Percentiles rank a stretch among this genome's conserved stretches.
Evolutionary conservation across 306 rosid genomes (phyloP).

Genomic region (Dryas drummondii): DNA sequence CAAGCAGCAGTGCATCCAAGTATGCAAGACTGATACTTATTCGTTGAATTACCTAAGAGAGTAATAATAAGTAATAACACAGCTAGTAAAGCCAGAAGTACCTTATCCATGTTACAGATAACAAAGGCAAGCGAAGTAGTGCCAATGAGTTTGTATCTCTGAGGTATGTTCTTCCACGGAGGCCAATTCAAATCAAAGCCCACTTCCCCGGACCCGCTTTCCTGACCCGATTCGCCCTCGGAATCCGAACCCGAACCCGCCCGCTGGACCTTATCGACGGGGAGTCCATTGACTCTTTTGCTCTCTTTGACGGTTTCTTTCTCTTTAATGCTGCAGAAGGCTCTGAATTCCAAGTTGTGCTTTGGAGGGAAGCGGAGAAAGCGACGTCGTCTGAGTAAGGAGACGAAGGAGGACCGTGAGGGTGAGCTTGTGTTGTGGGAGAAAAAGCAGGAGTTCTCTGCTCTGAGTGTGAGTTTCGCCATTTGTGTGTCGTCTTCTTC

Average conservation of each 20-base stretch:
- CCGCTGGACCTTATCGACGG: conserved; percentile 34
- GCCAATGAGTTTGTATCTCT: conserved; percentile 77
- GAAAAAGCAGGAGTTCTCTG: conserved; percentile 38
- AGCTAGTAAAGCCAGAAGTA: conserved; percentile 14
- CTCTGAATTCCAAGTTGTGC: conserved; percentile 30
- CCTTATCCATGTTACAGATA: conserved; percentile 98
- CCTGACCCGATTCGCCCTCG: conserved; percentile 25
- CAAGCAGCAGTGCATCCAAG: not conserved
- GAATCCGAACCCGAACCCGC: conserved; percentile 29
- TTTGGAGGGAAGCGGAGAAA: conserved; percentile 35
- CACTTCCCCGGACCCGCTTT: conserved; percentile 26
- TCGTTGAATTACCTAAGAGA: not conserved
- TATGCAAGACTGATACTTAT: not conserved
- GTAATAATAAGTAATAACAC: not conserved
- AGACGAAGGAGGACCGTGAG: conserved; percentile 19
- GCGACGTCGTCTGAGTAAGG: conserved; percentile 34
- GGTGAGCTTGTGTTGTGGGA: conserved; percentile 11
- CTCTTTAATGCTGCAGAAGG: conserved; percentile 43
- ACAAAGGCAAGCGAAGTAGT: conserved; percentile 91
- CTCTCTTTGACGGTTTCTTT: conserved; percentile 36
- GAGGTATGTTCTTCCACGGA: conserved; percentile 89
- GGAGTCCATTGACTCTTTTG: conserved; percentile 36
- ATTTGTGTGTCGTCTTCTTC: conserved; percentile 24
- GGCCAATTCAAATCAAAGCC: conserved; percentile 56
- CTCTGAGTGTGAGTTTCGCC: conserved; percentile 51